Conservation (phyloP, 2,329 filamentous ascomycete species). For the Colletotrichum sp. region DNA sequence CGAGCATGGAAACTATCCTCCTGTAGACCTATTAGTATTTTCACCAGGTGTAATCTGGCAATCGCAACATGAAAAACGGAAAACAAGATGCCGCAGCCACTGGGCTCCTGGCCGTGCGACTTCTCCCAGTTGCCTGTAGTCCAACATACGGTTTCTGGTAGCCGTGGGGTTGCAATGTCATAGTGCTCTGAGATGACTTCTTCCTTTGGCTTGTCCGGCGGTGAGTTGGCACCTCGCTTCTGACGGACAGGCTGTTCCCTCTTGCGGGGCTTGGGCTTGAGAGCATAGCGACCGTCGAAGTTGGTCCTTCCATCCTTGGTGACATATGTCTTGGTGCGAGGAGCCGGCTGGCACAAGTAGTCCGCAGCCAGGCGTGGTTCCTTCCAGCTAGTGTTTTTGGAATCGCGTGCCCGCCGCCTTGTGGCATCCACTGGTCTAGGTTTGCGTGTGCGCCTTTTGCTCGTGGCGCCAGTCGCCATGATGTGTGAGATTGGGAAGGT, state of each 20-base stretch:
- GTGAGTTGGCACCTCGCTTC: not conserved
- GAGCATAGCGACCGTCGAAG: not conserved
- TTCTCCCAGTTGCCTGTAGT: not conserved
- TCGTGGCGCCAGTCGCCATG: not conserved
- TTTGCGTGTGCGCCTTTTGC: not conserved
- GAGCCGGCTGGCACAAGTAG: not conserved
- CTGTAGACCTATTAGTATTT: slow-evolving; percentile 49
- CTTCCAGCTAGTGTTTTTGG: not conserved
- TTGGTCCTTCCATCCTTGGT: slow-evolving; percentile 6
- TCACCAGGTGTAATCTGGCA: not conserved
- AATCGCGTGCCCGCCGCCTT: not conserved
- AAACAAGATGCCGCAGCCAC: not conserved
- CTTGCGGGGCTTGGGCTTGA: not conserved
- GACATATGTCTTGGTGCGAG: not conserved
- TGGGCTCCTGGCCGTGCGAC: not conserved
- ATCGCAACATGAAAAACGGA: not conserved
- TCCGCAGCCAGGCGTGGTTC: slow-evolving; percentile 15
- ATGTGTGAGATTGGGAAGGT: not conserved
- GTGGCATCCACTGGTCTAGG: not conserved
- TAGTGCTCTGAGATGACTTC: not conserved
- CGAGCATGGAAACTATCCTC: slow-evolving; percentile 87
- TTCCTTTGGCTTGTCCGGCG: not conserved
- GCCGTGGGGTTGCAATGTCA: not conserved
- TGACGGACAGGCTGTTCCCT: not conserved
- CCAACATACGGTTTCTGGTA: not conserved